phyloP scores from a whole-genome alignment of 2,329 filamentous ascomycete genomes.

The Xylaria sp. region DNA sequence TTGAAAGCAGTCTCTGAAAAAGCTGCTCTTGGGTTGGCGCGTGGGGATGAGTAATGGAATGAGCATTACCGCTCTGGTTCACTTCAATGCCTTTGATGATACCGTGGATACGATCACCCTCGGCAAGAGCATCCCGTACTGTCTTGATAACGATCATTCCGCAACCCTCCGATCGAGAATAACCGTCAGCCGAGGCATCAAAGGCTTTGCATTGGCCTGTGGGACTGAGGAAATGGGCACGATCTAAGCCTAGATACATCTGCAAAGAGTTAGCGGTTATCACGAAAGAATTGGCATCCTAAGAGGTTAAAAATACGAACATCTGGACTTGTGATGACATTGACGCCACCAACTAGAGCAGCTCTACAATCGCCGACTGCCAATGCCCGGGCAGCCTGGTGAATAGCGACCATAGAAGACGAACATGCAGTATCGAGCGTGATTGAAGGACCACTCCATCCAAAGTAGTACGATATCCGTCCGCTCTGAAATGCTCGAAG shows the following conservation, averaged over 20 bases:
- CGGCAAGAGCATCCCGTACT: conserved; percentile 29
- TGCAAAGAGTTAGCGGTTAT: neutral
- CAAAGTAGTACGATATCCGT: conserved; percentile 36
- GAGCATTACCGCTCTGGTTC: conserved; percentile 36
- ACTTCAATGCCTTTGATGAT: conserved; percentile 32
- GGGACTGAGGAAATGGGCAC: conserved; percentile 34
- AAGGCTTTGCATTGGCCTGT: conserved; percentile 36
- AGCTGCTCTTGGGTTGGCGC: conserved; percentile 28
- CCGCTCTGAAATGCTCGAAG: conserved; percentile 33
- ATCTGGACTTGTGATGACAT: conserved; percentile 35
- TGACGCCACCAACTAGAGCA: conserved; percentile 31
- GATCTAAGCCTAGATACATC: conserved; percentile 35
- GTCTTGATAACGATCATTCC: conserved; percentile 32
- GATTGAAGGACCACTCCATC: conserved; percentile 32
- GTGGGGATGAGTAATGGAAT: conserved; percentile 37
- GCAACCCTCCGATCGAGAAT: conserved; percentile 35
- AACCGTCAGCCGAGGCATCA: conserved; percentile 35
- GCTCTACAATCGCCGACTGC: conserved; percentile 26
- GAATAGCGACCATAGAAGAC: conserved; percentile 32
- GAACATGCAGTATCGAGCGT: conserved; percentile 35
- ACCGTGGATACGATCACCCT: conserved; percentile 33
- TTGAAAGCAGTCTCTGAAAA: conserved; percentile 23
- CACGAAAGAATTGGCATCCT: neutral
- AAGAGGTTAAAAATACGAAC: conserved; percentile 14
- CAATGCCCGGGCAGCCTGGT: conserved; percentile 33